Evolutionary conservation across 1,139 yeast species (phyloP).

Genomic region (Zygosaccharomyces pseudobailii): DNA sequence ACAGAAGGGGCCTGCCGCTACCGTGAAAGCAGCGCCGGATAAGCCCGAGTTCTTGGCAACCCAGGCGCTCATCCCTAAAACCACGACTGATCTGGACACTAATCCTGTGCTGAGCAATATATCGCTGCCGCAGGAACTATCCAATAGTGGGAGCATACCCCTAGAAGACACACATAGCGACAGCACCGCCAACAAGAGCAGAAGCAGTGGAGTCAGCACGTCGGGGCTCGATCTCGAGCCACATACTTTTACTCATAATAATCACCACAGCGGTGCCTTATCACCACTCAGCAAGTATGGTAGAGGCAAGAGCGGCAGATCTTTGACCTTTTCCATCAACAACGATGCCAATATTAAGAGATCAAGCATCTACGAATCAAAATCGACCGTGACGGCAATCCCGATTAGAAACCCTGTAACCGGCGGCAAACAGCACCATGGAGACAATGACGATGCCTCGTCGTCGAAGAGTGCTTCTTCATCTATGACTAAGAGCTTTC

Average conservation of each 20-base stretch:
- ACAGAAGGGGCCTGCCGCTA: constrained; percentile 3
- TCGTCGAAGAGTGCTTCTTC: constrained; percentile 35
- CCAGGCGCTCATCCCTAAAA: constrained; percentile 18
- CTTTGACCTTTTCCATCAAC: constrained; percentile 23
- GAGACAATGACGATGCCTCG: constrained; percentile 24
- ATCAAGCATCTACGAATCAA: constrained; percentile 34
- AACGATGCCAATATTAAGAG: constrained; percentile 27
- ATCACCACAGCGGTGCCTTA: background rate
- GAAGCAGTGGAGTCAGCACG: background rate
- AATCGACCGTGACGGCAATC: constrained; percentile 32
- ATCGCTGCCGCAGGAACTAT: constrained; percentile 17
- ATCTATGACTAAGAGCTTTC: constrained; percentile 39
- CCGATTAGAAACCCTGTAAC: constrained; percentile 27
- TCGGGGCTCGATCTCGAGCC: background rate
- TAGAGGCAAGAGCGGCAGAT: constrained; percentile 4
- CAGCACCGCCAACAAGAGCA: background rate
- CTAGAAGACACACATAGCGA: constrained; percentile 1
- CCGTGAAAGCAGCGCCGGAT: constrained; percentile 8
- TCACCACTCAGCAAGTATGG: constrained; percentile 1
- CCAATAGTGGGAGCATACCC: background rate
- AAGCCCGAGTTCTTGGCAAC: constrained; percentile 22
- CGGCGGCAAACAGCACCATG: constrained; percentile 6
- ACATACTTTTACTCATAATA: background rate
- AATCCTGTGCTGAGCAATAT: constrained; percentile 30
- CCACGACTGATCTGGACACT: constrained; percentile 30